phyloP scores from a whole-genome alignment of 2,329 filamentous ascomycete species.

The Dothistroma pini region DNA sequence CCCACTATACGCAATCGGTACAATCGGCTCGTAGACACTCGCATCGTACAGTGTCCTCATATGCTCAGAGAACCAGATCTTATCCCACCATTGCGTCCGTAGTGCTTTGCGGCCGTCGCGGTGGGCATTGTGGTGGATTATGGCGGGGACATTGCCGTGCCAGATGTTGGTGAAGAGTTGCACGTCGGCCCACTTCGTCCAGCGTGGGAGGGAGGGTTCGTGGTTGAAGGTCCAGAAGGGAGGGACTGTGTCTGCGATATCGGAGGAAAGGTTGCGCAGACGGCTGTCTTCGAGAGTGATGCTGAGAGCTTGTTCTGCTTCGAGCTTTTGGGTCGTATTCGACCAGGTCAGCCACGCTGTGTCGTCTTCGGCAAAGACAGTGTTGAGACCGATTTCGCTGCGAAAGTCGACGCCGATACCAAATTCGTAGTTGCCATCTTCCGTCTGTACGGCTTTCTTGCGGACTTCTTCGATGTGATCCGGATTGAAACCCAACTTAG shows the following conservation, averaged over 20 bases:
- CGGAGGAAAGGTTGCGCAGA: conserved; percentile 17
- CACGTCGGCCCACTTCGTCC: conserved; percentile 22
- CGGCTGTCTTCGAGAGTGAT: conserved; percentile 8
- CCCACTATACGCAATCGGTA: conserved; percentile 36
- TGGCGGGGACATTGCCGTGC: conserved; percentile 24
- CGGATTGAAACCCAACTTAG: conserved; percentile 14
- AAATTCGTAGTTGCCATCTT: conserved; percentile 39
- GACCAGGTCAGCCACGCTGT: conserved; percentile 26
- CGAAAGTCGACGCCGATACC: conserved; percentile 31
- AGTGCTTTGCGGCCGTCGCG: conserved; percentile 18
- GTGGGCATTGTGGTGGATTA: conserved; percentile 29
- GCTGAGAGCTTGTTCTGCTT: conserved; percentile 14
- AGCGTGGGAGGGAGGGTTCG: conserved; percentile 20
- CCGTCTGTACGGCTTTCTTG: conserved; percentile 36
- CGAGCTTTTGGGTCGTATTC: conserved; percentile 14
- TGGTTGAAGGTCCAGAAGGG: conserved; percentile 26
- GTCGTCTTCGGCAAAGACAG: conserved; percentile 28
- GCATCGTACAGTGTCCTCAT: conserved; percentile 21
- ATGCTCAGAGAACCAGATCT: conserved; percentile 23
- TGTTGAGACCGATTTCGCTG: conserved; percentile 26
- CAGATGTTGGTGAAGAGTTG: conserved; percentile 27
- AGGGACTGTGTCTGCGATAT: conserved; percentile 22
- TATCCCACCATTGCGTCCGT: conserved; percentile 25
- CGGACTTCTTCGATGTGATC: conserved; percentile 23
- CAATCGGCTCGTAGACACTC: conserved; percentile 14